Conservation (phyloP, 805 yeast species). For the Cyberlindnera petersonii region DNA sequence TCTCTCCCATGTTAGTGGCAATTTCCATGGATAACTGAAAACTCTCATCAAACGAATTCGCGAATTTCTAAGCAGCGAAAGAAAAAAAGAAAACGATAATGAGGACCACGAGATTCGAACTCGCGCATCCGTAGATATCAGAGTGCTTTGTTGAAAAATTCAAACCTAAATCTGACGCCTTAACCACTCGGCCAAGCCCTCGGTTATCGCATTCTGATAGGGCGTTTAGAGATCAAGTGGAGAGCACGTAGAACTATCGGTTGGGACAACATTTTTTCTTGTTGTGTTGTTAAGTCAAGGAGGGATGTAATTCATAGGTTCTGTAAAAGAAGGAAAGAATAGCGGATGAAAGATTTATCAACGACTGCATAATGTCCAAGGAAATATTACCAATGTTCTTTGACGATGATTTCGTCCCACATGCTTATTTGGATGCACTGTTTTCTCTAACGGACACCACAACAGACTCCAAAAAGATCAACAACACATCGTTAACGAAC, state of each 20-base stretch:
- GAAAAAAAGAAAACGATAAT: slow-evolving; percentile 18
- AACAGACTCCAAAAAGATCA: slow-evolving; percentile 1
- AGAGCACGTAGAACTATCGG: too few species aligned
- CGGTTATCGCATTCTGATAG: slow-evolving; percentile 15
- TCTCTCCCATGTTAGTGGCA: slow-evolving; percentile 1
- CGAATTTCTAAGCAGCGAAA: not conserved
- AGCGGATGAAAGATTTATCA: not conserved
- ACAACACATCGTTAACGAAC: slow-evolving; percentile 20
- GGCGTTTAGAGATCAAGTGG: not conserved
- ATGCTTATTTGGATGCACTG: slow-evolving; percentile 61
- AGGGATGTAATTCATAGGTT: too few species aligned
- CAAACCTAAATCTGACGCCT: slow-evolving; percentile 40
- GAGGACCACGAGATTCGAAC: slow-evolving; percentile 42
- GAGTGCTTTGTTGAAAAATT: slow-evolving; percentile 21
- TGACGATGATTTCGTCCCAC: slow-evolving; percentile 61
- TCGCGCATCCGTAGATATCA: slow-evolving; percentile 43
- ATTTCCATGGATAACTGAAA: too few species aligned
- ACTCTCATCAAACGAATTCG: slow-evolving; percentile 1
- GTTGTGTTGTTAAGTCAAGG: too few species aligned
- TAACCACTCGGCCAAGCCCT: slow-evolving; percentile 43
- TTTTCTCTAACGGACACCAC: slow-evolving; percentile 28
- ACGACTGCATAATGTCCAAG: slow-evolving; percentile 10
- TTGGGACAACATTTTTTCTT: not conserved
- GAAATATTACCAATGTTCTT: slow-evolving; percentile 63
- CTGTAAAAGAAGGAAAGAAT: too few species aligned